phyloP scores from a whole-genome alignment of 352 stramenopile genomes.

The Pythium rhizo-oryzae region DNA sequence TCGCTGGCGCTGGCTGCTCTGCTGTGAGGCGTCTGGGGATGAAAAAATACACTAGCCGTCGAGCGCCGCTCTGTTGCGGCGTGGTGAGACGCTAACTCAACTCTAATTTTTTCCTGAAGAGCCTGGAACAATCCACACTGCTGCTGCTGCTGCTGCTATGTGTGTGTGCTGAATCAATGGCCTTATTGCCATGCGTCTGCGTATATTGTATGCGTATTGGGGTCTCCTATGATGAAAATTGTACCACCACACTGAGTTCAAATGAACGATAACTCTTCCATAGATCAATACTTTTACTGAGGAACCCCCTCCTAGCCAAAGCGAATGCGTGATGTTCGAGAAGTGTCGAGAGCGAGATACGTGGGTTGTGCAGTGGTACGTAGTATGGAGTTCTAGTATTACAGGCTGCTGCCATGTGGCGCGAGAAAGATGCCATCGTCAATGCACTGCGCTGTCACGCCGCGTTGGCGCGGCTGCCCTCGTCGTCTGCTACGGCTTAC shows the following conservation, averaged over 20 bases:
- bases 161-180: too few species aligned
- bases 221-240: constrained; percentile 58
- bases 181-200: constrained; percentile 3
- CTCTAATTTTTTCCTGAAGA: constrained; percentile 91
- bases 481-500: too few species aligned
- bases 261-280: constrained; percentile 72
- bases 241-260: constrained; percentile 78
- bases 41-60: constrained; percentile 70
- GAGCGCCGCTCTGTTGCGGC: constrained; percentile 29
- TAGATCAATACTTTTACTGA: constrained; percentile 62
- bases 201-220: constrained; percentile 13
- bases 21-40: constrained; percentile 54
- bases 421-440: too few species aligned
- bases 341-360: neutral
- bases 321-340: neutral
- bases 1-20: too few species aligned
- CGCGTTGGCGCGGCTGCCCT: too few species aligned
- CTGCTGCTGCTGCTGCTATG: neutral
- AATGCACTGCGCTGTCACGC: too few species aligned
- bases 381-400: constrained; percentile 15
- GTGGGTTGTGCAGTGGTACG: neutral
- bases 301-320: constrained; percentile 34
- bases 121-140: constrained; percentile 1
- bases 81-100: constrained; percentile 57
- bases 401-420: constrained; percentile 17